These are phyloP conservation scores for Phytophthora pseudosyringae DNA, from an alignment of 352 stramenopile species.

Conservation along the genomic window DNA sequence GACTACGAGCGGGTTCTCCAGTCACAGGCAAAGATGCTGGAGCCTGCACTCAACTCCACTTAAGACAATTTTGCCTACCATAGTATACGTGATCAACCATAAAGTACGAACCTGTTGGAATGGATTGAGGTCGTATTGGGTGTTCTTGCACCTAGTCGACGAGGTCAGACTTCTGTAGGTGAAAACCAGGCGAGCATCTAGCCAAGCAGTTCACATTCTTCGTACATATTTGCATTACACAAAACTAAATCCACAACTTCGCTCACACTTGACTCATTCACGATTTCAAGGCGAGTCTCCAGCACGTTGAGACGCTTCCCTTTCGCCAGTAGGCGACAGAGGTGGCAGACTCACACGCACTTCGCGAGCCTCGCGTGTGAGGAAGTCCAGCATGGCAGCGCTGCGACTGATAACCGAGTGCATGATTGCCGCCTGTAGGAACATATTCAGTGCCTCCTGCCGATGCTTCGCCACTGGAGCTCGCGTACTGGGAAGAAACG, in stretches of 20 bases:
- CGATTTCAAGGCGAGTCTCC: slow-evolving; percentile 50
- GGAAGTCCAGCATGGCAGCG: slow-evolving; percentile 74
- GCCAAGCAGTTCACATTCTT: background rate
- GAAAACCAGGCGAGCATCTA: background rate
- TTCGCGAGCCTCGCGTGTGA: slow-evolving; percentile 76
- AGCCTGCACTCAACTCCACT: background rate
- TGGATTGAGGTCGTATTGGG: no score
- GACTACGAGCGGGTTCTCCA: slow-evolving; percentile 77
- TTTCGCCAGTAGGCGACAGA: slow-evolving; percentile 64
- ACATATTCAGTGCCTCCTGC: slow-evolving; percentile 80
- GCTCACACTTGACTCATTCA: background rate
- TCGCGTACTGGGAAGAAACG: slow-evolving; percentile 79
- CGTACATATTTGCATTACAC: slow-evolving; percentile 2
- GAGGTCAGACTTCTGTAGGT: no score
- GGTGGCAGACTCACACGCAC: slow-evolving; percentile 84
- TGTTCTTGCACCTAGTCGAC: no score
- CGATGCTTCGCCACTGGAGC: slow-evolving; percentile 69
- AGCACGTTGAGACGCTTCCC: slow-evolving; percentile 43
- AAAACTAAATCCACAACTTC: slow-evolving; percentile 9
- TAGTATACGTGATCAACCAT: background rate
- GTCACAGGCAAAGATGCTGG: slow-evolving; percentile 23
- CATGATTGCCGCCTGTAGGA: slow-evolving; percentile 85
- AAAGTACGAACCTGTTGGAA: background rate
- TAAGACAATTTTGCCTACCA: slow-evolving; percentile 1
- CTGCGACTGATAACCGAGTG: slow-evolving; percentile 80